Evolutionary conservation across 106 monocot species (phyloP).

Genomic region (Iris macrosiphon): DNA sequence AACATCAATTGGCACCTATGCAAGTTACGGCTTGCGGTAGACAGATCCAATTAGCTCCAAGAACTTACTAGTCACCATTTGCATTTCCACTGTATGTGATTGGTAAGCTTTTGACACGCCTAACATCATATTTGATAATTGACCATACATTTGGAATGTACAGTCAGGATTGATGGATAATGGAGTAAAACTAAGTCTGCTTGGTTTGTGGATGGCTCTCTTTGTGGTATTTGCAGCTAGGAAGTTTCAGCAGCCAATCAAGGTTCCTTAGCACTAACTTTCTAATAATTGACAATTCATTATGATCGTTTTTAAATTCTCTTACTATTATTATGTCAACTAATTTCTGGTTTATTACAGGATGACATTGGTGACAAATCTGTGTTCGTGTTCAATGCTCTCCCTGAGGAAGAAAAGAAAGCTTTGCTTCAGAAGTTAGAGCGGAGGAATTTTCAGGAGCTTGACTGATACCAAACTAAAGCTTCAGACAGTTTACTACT

Average conservation of each 20-base stretch:
- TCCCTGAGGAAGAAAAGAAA: slow-evolving; percentile 71
- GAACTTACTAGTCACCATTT: too few relatives aligned
- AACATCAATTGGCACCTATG: too few relatives aligned
- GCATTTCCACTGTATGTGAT: too few relatives aligned
- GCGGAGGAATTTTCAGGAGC: slow-evolving; percentile 6
- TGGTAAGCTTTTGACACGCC: too few relatives aligned
- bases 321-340: too few relatives aligned
- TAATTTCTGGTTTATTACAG: slow-evolving; percentile 16
- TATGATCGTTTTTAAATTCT: too few relatives aligned
- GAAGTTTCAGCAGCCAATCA: slow-evolving; percentile 92
- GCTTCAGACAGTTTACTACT: too few relatives aligned
- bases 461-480: slow-evolving; percentile 23
- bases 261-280: slow-evolving; percentile 45
- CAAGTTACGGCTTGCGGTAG: too few relatives aligned
- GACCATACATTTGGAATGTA: slow-evolving; percentile 6
- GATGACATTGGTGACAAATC: slow-evolving; percentile 98
- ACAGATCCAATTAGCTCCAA: too few relatives aligned
- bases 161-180: slow-evolving; percentile 77
- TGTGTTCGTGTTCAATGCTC: slow-evolving; percentile 89
- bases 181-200: slow-evolving; percentile 48
- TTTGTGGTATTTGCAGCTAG: slow-evolving; percentile 85
- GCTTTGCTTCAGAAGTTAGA: slow-evolving; percentile 55
- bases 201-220: slow-evolving; percentile 88
- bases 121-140: too few relatives aligned
- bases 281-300: too few relatives aligned